A percentile compares a stretch with the other conserved stretches of the same genome.
Evolutionary conservation across 768 basidiomycete species (phyloP).

Genomic region (Pisolithus orientalis): DNA sequence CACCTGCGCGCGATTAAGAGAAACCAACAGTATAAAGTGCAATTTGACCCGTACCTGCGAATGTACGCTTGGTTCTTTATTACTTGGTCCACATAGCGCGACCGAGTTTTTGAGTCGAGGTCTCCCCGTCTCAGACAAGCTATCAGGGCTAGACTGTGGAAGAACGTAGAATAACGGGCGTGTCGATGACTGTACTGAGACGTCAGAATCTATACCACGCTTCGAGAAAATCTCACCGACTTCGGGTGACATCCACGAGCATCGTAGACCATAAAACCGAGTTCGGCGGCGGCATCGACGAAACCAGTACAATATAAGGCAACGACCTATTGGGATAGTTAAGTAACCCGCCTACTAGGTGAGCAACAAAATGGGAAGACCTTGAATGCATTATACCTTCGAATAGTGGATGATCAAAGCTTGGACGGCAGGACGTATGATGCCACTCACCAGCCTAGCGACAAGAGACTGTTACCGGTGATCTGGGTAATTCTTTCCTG

Average conservation of each 20-base stretch:
- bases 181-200: slow-evolving; percentile 50
- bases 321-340: slow-evolving; percentile 39
- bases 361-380: slow-evolving; percentile 20
- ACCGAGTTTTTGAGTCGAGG: slow-evolving; percentile 29
- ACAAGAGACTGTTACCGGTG: slow-evolving; percentile 45
- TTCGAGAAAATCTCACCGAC: slow-evolving; percentile 29
- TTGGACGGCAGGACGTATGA: not conserved
- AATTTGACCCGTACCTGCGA: slow-evolving; percentile 37
- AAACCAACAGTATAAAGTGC: not conserved
- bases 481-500: slow-evolving; percentile 35
- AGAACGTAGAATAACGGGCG: slow-evolving; percentile 62
- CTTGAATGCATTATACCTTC: slow-evolving; percentile 64
- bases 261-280: slow-evolving; percentile 59
- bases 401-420: not conserved
- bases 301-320: slow-evolving; percentile 58
- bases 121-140: slow-evolving; percentile 47
- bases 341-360: not conserved
- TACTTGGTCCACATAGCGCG: slow-evolving; percentile 49
- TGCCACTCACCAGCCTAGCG: slow-evolving; percentile 50
- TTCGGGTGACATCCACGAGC: slow-evolving; percentile 58
- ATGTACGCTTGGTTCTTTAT: slow-evolving; percentile 56
- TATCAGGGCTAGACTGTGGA: slow-evolving; percentile 63
- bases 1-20: slow-evolving; percentile 36
- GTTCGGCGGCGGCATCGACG: slow-evolving; percentile 47
- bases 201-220: not conserved